Evolutionary conservation across 1,284 basidiomycete species (phyloP), one percentile per base, ranked within the genome.

Genomic region (Moesziomyces sp.): DNA sequence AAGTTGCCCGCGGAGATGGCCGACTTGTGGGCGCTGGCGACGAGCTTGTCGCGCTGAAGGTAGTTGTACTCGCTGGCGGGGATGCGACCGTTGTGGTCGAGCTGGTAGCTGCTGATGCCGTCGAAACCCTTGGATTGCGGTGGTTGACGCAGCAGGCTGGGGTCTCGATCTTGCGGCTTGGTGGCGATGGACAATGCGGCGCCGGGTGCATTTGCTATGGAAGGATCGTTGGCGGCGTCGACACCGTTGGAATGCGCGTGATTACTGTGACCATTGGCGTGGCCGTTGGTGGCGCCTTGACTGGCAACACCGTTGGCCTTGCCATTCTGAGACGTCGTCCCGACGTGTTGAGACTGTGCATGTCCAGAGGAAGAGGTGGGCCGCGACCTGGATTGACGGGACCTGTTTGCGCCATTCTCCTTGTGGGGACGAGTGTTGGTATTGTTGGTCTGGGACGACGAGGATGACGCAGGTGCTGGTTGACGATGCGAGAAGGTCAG

Each of bases 41-140:
- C 75, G 24, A 79, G 65, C 28, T 61, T 61, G 50, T 79, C 77
- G 19, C 77, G 75, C 40, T 75, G 63, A 5, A 57, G 13, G 42
- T 74, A 69, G 49, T 74, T 69, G 58, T 50, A 74, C 16, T 65
- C 61, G 54, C 48, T 69, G 23, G 65, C 58, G 6, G 71, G 65
- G 40, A 73, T 69, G 26, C 77, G 72, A n/a, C 70, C 66, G 26
- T 69, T 55, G 46, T 64, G 65, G 45, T 74, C 71, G 49, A 74
- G 61, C 30, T 61, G 56, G 28, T 68, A 68, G 70, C 64, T 63
- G 51, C 53, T 54, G 23, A 60, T 28, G 5, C 50, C 40, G n/a
- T 68, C 64, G 35, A 62, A 63, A 16, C 55, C 52, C 45, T 74
- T 63, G 14, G 45, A 38, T 18, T 57, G 46, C 3, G 62, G 62